Evolutionary conservation across 306 rosid species (phyloP), one percentile per base, ranked within the genome.

Genomic region (Gleditsia sinensis): DNA sequence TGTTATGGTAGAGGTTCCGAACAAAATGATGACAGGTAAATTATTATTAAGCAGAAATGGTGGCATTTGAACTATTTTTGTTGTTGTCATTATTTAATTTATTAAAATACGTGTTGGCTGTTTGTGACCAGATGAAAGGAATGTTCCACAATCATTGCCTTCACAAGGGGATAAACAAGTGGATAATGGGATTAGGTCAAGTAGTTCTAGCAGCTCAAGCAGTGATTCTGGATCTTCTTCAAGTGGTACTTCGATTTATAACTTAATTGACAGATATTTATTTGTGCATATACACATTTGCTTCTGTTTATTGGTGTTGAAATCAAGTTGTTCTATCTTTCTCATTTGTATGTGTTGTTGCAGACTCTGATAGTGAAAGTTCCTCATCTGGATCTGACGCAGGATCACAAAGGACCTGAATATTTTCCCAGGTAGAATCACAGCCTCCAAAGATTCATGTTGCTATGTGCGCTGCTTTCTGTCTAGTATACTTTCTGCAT

Each of bases 191-290:
- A 93, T 96, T 89, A 91, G 96, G 80, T 89, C 96, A 65, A 89
- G 98, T 84, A 93, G 98, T 81, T 89, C 97, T 72, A 88, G 93
- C 89, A 87, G 96, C 81, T 93, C 98, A 43, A 93, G 94, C 82
- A 91, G 98, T 71, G 97, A 83, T 88, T 93, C 98, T 62, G 96
- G 95, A 63, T 91, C 98, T 73, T 88, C 97, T 58, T 93, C 98
- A 14, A 91, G 98, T 81, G 98, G 98, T 93, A 93, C 69, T 54
- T 71, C 45, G 36, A 72, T 66, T 57, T 23, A 27, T 14, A 3
- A 56, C 39, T 75, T 56, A 37, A 10, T 42, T 58, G 10, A 25
- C 36, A 19, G 16, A 32, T 69, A 24, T 78, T 37, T 67, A 40
- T 36, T 51, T 17, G 40, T 58, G 14, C 32, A 25, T 57, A 25